Conservation (phyloP, 2,329 filamentous ascomycete genomes). For the Sordariomycetes sp. region DNA sequence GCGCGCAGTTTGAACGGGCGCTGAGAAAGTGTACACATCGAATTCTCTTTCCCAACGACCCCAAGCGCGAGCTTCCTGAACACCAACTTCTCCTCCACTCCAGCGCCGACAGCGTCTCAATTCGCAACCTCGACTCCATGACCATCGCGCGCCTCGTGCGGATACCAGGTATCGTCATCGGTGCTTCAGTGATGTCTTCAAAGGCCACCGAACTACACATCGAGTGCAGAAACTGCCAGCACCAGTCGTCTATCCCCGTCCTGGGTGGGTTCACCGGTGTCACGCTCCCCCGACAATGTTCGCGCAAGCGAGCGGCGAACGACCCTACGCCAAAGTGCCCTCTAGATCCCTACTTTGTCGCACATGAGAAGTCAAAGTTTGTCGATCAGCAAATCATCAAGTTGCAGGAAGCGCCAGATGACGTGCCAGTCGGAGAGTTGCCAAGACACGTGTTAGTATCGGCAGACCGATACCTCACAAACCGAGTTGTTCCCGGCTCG, state of each 20-base stretch:
- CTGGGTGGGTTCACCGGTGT: slow-evolving; percentile 82
- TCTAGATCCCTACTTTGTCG: slow-evolving; percentile 89
- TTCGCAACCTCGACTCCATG: slow-evolving; percentile 85
- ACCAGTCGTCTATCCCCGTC: slow-evolving; percentile 61
- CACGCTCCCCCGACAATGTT: slow-evolving; percentile 73
- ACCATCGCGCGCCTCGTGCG: slow-evolving; percentile 92
- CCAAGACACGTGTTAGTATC: slow-evolving; percentile 92
- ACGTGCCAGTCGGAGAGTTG: slow-evolving; percentile 93
- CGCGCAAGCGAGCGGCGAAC: slow-evolving; percentile 49
- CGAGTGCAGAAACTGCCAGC: slow-evolving; percentile 78
- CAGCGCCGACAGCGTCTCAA: slow-evolving; percentile 80
- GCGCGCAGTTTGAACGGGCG: slow-evolving; percentile 72
- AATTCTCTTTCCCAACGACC: slow-evolving; percentile 77
- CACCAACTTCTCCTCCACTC: slow-evolving; percentile 95
- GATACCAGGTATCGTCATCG: slow-evolving; percentile 95
- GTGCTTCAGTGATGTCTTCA: slow-evolving; percentile 90
- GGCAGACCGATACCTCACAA: slow-evolving; percentile 92
- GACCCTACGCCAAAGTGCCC: slow-evolving; percentile 71
- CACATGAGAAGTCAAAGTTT: slow-evolving; percentile 89
- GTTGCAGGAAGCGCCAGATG: slow-evolving; percentile 92
- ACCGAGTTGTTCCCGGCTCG: slow-evolving; percentile 89
- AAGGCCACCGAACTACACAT: slow-evolving; percentile 84
- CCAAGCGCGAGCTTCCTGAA: slow-evolving; percentile 63
- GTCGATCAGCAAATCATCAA: slow-evolving; percentile 98
- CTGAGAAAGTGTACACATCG: slow-evolving; percentile 85